These are phyloP conservation scores for Sisymbrium irio DNA, from an alignment of 345 rosid species.

Conservation along the genomic window DNA sequence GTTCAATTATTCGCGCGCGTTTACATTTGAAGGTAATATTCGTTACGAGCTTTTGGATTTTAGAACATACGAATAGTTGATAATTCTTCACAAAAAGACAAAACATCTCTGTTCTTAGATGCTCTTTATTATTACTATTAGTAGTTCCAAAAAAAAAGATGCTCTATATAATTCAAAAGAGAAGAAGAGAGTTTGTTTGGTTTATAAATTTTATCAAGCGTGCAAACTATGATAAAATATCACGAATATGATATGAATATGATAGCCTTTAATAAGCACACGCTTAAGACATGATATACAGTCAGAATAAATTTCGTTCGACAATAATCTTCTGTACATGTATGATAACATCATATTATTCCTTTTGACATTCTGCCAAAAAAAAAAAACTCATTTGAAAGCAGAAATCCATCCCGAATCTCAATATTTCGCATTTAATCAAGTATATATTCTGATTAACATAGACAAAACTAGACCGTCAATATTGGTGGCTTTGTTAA, in stretches of 20 bases:
- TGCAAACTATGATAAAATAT: constrained; percentile 25
- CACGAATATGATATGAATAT: constrained; percentile 21
- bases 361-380: constrained; percentile 19
- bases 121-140: not conserved
- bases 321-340: constrained; percentile 6
- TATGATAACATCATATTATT: constrained; percentile 15
- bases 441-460: constrained; percentile 20
- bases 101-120: constrained; percentile 6
- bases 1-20: constrained; percentile 18
- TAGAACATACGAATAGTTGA: constrained; percentile 30
- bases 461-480: constrained; percentile 14
- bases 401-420: not conserved
- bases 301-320: constrained; percentile 12
- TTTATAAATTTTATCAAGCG: constrained; percentile 16
- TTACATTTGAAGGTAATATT: constrained; percentile 26
- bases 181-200: not conserved
- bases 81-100: constrained; percentile 10
- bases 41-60: constrained; percentile 19
- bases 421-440: constrained; percentile 3
- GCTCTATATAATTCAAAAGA: no score
- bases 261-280: constrained; percentile 17
- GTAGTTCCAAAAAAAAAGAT: no score
- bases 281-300: constrained; percentile 25
- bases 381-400: not conserved
- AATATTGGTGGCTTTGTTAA: constrained; percentile 15